Evolutionary conservation across 1,284 basidiomycete genomes (phyloP).

Genomic region (Pseudozyma sp.): DNA sequence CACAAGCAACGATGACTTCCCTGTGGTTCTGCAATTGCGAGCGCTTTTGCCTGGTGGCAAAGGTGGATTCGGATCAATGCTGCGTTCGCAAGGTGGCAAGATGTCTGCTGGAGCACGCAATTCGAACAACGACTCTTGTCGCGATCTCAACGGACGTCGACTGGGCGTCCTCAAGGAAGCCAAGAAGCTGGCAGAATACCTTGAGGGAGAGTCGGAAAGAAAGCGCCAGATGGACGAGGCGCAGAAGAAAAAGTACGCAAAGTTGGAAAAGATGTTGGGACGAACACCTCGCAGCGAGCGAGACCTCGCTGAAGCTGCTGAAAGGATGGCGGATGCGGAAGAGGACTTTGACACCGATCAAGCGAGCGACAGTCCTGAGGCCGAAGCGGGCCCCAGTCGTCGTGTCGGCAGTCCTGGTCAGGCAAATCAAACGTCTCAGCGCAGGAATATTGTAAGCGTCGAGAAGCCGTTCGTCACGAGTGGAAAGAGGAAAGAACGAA

Average conservation of each 20-base stretch:
- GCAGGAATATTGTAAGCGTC: not conserved
- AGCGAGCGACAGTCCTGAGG: conserved; percentile 37
- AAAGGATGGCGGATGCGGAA: conserved; percentile 60
- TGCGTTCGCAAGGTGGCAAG: conserved; percentile 93
- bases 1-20: conserved; percentile 12
- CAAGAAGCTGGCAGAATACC: conserved; percentile 89
- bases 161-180: conserved; percentile 96
- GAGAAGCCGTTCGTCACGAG: conserved; percentile 68
- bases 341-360: conserved; percentile 42
- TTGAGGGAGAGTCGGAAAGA: conserved; percentile 85
- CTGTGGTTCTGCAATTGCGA: conserved; percentile 48
- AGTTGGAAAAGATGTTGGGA: conserved; percentile 75
- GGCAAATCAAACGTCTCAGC: not conserved
- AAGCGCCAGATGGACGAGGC: conserved; percentile 76
- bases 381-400: conserved; percentile 15
- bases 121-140: conserved; percentile 89
- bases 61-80: conserved; percentile 95
- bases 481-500: conserved; percentile 79
- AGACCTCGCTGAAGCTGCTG: conserved; percentile 68
- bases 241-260: conserved; percentile 82
- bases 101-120: conserved; percentile 79
- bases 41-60: conserved; percentile 80
- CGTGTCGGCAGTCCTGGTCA: not conserved
- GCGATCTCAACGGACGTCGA: conserved; percentile 89
- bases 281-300: conserved; percentile 54